Percentiles rank a stretch among this genome's conserved stretches.
Evolutionary conservation across 176 grass and related monocot species (phyloP).

Genomic region (Triticum monococcum): DNA sequence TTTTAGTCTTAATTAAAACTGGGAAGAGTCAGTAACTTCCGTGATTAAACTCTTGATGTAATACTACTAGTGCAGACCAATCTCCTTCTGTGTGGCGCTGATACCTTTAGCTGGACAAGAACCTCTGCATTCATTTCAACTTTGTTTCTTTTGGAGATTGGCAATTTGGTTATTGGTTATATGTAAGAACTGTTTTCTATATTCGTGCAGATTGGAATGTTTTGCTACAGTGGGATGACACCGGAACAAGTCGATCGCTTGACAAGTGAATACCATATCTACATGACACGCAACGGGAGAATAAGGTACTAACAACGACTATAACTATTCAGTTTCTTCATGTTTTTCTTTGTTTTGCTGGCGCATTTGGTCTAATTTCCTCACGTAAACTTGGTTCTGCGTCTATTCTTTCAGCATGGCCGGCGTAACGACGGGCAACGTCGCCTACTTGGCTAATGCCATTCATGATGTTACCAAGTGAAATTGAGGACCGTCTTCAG

Average conservation of each 20-base stretch:
- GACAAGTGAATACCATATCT: constrained; percentile 89
- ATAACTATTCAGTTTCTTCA: neutral
- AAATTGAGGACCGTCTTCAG: constrained; percentile 22
- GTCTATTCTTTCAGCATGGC: constrained; percentile 70
- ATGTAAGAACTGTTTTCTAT: neutral
- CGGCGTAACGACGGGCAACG: constrained; percentile 78
- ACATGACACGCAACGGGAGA: constrained; percentile 95
- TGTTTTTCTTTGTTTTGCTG: neutral
- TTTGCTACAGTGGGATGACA: constrained; percentile 97
- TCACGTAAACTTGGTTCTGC: neutral
- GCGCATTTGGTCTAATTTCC: neutral
- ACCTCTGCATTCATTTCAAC: neutral
- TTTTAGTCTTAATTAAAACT: neutral
- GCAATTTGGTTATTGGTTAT: neutral
- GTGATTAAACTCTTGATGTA: neutral
- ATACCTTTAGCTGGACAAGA: neutral
- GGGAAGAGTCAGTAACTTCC: neutral
- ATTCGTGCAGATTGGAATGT: constrained; percentile 85
- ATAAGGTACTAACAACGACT: constrained; percentile 57
- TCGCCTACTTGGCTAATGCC: constrained; percentile 79
- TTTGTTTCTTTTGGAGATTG: neutral
- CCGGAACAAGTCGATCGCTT: constrained; percentile 89
- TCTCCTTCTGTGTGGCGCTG: neutral
- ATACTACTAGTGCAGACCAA: neutral
- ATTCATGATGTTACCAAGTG: constrained; percentile 86